These are phyloP conservation scores for Macrolepiota fuliginosa DNA, from an alignment of 768 basidiomycete genomes.

Conservation along the genomic window DNA sequence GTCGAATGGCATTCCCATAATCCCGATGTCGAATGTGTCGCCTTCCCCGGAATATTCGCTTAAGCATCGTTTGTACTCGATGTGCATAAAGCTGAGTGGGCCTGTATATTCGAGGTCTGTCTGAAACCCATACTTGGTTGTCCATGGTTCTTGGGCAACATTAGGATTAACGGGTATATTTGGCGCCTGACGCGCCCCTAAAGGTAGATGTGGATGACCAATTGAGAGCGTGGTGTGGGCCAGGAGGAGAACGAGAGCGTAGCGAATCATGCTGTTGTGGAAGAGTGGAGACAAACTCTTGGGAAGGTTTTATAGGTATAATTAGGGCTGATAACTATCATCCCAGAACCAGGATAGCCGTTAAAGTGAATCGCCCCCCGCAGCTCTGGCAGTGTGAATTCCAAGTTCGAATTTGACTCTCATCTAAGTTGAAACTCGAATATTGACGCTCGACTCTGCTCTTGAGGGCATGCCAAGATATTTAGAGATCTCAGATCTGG, in stretches of 20 bases:
- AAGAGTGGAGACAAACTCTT: background rate
- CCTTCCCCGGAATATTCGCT: constrained; percentile 31
- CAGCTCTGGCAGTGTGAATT: background rate
- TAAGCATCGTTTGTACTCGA: constrained; percentile 55
- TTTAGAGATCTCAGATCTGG: no score
- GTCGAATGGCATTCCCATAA: constrained; percentile 66
- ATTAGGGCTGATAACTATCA: background rate
- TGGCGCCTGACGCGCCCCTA: background rate
- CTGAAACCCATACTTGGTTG: constrained; percentile 15
- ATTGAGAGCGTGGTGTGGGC: background rate
- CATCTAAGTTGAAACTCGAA: no score
- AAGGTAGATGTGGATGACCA: background rate
- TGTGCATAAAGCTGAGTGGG: constrained; percentile 56
- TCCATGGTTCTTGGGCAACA: constrained; percentile 16
- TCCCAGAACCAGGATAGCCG: background rate
- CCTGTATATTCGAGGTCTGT: constrained; percentile 15
- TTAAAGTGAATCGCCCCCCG: background rate
- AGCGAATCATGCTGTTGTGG: background rate
- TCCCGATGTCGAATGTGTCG: constrained; percentile 52
- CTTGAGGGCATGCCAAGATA: no score
- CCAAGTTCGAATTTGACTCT: no score
- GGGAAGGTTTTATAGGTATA: background rate
- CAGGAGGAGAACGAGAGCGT: background rate
- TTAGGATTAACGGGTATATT: background rate
- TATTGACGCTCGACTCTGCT: no score